Conservation (phyloP, 1,284 basidiomycete genomes). For the Cutaneotrichosporon sp. region DNA sequence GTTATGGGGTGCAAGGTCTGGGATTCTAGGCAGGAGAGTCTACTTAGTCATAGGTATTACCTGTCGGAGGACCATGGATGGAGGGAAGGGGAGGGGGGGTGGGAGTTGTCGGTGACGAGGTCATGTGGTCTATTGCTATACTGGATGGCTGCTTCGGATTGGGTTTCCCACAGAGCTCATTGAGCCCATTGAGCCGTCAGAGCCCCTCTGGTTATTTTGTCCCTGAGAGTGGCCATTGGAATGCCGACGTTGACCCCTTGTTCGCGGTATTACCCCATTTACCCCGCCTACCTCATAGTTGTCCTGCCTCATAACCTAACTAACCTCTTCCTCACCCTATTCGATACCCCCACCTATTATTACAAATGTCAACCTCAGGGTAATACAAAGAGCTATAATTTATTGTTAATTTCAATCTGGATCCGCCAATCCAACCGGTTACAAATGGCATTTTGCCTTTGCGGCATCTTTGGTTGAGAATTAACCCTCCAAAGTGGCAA, state of each 20-base stretch:
- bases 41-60: background rate
- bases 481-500: background rate
- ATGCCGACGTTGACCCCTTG: background rate
- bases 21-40: too few species aligned
- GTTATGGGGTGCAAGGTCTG: too few species aligned
- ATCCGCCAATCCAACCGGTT: background rate
- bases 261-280: background rate
- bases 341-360: background rate
- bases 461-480: background rate
- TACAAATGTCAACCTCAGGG: background rate
- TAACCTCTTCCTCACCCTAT: background rate
- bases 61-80: background rate
- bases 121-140: background rate
- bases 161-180: background rate
- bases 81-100: background rate
- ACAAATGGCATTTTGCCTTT: too few species aligned
- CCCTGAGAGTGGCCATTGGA: background rate
- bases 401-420: background rate
- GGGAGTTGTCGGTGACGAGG: conserved; percentile 1
- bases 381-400: background rate
- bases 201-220: too few species aligned
- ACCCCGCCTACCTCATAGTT: background rate
- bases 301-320: too few species aligned
- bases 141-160: background rate
- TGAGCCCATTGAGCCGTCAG: too few species aligned